Conservation (phyloP, 805 yeast genomes). For the Cyberlindnera misumaiensis region DNA sequence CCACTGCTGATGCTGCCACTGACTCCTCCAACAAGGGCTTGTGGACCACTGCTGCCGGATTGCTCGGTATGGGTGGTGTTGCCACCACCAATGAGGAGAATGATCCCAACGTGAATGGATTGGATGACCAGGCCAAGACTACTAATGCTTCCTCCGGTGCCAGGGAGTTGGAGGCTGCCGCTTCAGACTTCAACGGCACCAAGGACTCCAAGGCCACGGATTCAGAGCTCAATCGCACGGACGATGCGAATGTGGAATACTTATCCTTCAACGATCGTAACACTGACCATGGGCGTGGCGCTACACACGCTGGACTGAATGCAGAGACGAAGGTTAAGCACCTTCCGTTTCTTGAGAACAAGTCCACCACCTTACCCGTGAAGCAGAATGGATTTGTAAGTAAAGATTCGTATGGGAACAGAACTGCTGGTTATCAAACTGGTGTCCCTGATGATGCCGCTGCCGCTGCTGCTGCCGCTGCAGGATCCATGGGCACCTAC, state of each 20-base stretch:
- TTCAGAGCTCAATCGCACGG: neutral
- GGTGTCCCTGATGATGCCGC: constrained; percentile 17
- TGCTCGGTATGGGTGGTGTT: constrained; percentile 9
- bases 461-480: constrained; percentile 2
- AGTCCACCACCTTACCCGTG: constrained; percentile 20
- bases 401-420: too few species aligned
- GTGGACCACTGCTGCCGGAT: constrained; percentile 10
- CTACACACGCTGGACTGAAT: constrained; percentile 14
- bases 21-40: constrained; percentile 4
- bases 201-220: constrained; percentile 3
- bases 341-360: constrained; percentile 13
- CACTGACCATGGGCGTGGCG: constrained; percentile 12
- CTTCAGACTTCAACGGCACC: too few species aligned
- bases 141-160: constrained; percentile 3
- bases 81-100: too few species aligned
- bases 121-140: too few species aligned
- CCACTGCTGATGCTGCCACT: constrained; percentile 5
- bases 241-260: too few species aligned
- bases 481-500: neutral
- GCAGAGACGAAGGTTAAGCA: constrained; percentile 2
- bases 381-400: constrained; percentile 12
- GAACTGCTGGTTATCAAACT: too few species aligned
- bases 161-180: neutral
- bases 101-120: too few species aligned
- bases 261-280: constrained; percentile 1